Evolutionary conservation across 768 basidiomycete genomes (phyloP), one percentile per base, ranked within the genome.

Genomic region (Xanthoconium stramineum): DNA sequence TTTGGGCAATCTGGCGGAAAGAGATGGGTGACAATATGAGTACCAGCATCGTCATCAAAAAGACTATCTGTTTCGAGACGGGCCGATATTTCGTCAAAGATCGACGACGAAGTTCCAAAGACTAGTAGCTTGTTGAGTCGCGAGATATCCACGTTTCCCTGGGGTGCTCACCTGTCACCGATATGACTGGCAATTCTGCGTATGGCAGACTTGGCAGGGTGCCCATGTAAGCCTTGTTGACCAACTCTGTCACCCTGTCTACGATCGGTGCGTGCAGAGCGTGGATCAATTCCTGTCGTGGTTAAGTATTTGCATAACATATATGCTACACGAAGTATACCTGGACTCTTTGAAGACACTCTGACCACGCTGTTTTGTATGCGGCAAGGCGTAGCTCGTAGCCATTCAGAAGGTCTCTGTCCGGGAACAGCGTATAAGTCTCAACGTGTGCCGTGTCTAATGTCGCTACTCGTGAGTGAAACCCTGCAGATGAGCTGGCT

Each of bases 1-100:
- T 76, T 89, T 1, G 74, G 59, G 52, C 83, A 84, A 52, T 89
- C 85, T 33, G 74, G 73, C 3, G 86, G 81, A 58, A 83, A 78
- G 10, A 89, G 68, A 62, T 85, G 84, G 6, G 72, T 71, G 17
- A 80, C 72, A 2, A 71, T 67, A 64, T 70, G 66, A 35, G 46
- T 48, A 17, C 66, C 40, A 39, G 36, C 45, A 47, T 53, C 32
- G 28, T 53, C 54, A 37, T 57, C 68, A 46, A 72, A 56, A 28
- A 64, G 67, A 13, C 46, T 63, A 38, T 72, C 63, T 20, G 56
- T 43, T 55, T 76, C 75, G 7, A 81, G 69, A 51, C 67, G 65
- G 6, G 64, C 57, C 1, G 74, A 68, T 15, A 85, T 70, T 30
- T 78, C 74, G 38, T 78, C 72, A 35, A 86, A 68, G 45, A 85